Percentiles rank a stretch among this genome's conserved stretches.
Conservation (phyloP, 257 asterid species). For the Primulina eburnea region DNA sequence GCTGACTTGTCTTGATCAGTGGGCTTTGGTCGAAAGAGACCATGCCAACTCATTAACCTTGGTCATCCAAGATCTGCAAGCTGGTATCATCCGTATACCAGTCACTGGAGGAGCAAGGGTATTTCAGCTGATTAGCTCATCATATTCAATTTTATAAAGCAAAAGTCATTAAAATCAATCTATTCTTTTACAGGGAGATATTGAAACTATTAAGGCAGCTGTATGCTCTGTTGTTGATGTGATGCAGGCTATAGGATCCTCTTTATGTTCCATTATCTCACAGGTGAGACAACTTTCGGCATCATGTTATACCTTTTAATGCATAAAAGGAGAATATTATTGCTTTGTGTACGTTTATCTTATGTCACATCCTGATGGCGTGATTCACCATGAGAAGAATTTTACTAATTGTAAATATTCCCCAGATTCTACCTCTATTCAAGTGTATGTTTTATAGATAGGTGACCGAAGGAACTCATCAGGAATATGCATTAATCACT, state of each 20-base stretch:
- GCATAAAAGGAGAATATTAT: neutral
- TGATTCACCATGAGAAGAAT: neutral
- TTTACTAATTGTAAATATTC: neutral
- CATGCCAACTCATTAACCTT: conserved; percentile 56
- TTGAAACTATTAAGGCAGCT: conserved; percentile 58
- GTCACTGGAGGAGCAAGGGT: conserved; percentile 76
- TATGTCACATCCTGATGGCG: neutral
- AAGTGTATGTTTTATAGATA: neutral
- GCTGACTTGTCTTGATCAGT: conserved; percentile 60
- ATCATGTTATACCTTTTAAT: conserved; percentile 6
- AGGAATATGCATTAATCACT: neutral
- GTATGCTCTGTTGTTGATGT: conserved; percentile 73
- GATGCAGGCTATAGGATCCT: conserved; percentile 74
- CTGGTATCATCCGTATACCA: conserved; percentile 72
- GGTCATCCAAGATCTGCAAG: conserved; percentile 61
- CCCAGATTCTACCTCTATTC: conserved; percentile 9
- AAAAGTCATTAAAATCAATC: conserved; percentile 15
- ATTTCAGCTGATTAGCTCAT: conserved; percentile 30
- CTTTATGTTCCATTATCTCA: conserved; percentile 50
- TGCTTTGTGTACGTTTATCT: neutral
- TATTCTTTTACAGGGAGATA: conserved; percentile 52
- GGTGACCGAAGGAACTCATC: neutral
- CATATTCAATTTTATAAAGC: conserved; percentile 9
- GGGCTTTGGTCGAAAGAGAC: conserved; percentile 69
- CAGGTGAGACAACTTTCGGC: conserved; percentile 40